Conservation (phyloP, 73 alveolate genomes). For the Symbiodinium pilosum region DNA sequence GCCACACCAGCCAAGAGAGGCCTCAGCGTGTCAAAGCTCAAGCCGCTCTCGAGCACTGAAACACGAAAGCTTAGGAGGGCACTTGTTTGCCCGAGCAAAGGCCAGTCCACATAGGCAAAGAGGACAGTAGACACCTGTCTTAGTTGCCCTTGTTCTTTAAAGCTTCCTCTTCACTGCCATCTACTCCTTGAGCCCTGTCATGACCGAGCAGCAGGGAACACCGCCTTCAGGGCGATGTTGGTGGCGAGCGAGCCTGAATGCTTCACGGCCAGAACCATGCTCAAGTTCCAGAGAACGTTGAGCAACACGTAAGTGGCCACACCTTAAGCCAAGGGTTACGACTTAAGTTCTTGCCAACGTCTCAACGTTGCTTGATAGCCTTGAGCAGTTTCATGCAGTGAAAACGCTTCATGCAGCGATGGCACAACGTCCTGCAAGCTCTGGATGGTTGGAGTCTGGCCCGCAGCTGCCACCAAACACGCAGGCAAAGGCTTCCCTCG, state of each 20-base stretch:
- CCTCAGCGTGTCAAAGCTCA: background rate
- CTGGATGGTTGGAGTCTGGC: conserved; percentile 58
- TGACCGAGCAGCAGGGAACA: conserved; percentile 35
- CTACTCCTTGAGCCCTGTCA: background rate
- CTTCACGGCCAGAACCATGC: conserved; percentile 55
- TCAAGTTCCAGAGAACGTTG: conserved; percentile 69
- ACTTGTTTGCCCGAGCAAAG: conserved; percentile 10
- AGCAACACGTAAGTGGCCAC: conserved; percentile 4
- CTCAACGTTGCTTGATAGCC: too few relatives aligned
- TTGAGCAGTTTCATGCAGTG: too few relatives aligned
- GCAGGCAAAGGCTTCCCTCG: conserved; percentile 37
- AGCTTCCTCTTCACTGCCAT: background rate
- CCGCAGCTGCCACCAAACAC: conserved; percentile 75
- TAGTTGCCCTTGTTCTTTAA: background rate
- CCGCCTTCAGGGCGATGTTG: conserved; percentile 55
- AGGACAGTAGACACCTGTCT: conserved; percentile 80
- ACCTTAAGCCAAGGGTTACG: background rate
- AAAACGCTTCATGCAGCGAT: background rate
- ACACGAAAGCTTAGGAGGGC: background rate
- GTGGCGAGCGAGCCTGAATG: conserved; percentile 69
- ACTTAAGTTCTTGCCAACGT: background rate
- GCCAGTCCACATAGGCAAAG: conserved; percentile 62
- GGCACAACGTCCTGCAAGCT: conserved; percentile 42
- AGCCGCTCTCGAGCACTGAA: background rate
- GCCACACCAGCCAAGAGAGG: conserved; percentile 62